Base-by-base conservation (phyloP, 306 rosid genomes). In the Rosa multiflora region DNA sequence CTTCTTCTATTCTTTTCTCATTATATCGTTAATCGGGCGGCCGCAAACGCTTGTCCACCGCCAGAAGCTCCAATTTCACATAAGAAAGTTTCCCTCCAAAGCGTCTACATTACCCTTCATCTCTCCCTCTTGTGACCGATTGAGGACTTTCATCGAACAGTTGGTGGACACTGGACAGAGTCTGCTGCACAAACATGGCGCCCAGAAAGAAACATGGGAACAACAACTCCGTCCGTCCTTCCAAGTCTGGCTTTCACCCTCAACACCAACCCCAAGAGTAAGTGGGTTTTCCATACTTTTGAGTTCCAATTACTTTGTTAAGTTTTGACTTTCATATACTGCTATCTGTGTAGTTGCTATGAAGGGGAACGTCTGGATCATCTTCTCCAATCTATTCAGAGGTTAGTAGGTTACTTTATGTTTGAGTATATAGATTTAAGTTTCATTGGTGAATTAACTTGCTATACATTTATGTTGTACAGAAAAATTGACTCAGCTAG, bases 401-500 rank as follows among this genome's bases (percentile, higher is more conserved):
- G 92, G 96, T 90, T 1, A 64, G 70, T 64, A 6, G 42, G 44
- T 32, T 42, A 12, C 17, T 20, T 9, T n/a, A 26, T 62, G 44
- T 26, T 17, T 18, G 15, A 23, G 40, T 15, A 8, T n/a, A 21
- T 39, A 39, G 21, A 3, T 51, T 6, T n/a, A 5, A 64, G 43
- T 12, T 13, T 21, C 13, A 52, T 21, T 26, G 29, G 46, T 40
- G 48, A 74, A 35, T 52, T 74, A 18, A 59, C 42, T 75, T 63
- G 59, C 6, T 23, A 2, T 21, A 2, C 23, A 3, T 26, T 62
- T 23, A 12, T 53, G 43, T 2, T 77, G 73, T 35, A 63, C 88
- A 94, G 97, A 85, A 90, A 72, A 79, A 87, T 88, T 32, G 78
- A 88, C 79, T 80, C 73, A 18, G 81, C 90, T 43, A 89, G 91